These are phyloP conservation scores for Fusarium sp. DNA, from an alignment of 2,329 filamentous ascomycete species.

Conservation along the genomic window DNA sequence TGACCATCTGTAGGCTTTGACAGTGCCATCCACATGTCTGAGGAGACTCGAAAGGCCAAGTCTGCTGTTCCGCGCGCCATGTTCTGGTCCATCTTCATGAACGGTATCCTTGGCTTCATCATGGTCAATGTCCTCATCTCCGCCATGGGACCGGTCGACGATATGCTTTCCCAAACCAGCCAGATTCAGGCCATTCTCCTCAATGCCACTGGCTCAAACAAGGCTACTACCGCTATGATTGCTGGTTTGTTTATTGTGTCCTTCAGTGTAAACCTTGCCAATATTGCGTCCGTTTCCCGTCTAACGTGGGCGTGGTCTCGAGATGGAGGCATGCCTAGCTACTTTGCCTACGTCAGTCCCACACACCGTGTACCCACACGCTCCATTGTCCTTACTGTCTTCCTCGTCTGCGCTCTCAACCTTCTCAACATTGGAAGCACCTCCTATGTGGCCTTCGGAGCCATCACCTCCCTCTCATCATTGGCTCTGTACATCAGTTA, in stretches of 20 bases:
- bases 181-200: constrained; percentile 44
- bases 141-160: constrained; percentile 45
- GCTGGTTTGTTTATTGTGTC: constrained; percentile 45
- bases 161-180: constrained; percentile 42
- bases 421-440: constrained; percentile 47
- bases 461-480: constrained; percentile 44
- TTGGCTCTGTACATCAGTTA: constrained; percentile 47
- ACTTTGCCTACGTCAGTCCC: constrained; percentile 46
- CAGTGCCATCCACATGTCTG: constrained; percentile 47
- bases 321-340: constrained; percentile 45
- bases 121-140: constrained; percentile 49
- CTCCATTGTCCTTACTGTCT: constrained; percentile 43
- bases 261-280: constrained; percentile 46
- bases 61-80: constrained; percentile 46
- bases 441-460: constrained; percentile 46
- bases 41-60: constrained; percentile 46
- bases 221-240: constrained; percentile 45
- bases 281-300: constrained; percentile 46
- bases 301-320: constrained; percentile 47
- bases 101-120: constrained; percentile 45
- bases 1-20: constrained; percentile 39
- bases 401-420: constrained; percentile 46
- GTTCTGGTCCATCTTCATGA: constrained; percentile 51
- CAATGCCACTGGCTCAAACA: constrained; percentile 37
- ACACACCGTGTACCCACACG: constrained; percentile 44